phyloP scores from a whole-genome alignment of 352 stramenopile genomes.

The Globisporangium paddicum region DNA sequence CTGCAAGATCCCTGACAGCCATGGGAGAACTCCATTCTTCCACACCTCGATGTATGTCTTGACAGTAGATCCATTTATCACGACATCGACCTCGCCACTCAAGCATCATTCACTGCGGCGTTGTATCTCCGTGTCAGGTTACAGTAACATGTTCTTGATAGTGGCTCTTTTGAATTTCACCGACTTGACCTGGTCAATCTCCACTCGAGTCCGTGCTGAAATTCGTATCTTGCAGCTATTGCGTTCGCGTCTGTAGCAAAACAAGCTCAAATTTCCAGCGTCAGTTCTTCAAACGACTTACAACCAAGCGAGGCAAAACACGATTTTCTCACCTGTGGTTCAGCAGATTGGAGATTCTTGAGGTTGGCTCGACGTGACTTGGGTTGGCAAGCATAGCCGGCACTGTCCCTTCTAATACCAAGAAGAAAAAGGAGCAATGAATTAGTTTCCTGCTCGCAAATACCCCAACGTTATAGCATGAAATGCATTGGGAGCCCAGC shows the following conservation, averaged over 20 bases:
- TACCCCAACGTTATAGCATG: not conserved
- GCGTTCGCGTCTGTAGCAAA: not conserved
- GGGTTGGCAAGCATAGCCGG: not conserved
- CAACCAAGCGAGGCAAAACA: not conserved
- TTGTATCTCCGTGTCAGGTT: not conserved
- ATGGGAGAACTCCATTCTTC: no score
- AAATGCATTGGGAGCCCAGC: not conserved
- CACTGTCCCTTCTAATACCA: not conserved
- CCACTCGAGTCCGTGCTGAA: not conserved
- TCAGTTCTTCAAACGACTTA: not conserved
- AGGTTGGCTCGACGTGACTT: not conserved
- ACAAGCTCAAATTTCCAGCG: not conserved
- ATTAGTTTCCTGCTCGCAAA: not conserved
- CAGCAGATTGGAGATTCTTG: not conserved
- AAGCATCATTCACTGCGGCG: not conserved
- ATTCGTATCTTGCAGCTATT: not conserved
- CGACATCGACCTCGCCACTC: no score
- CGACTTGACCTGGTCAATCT: not conserved
- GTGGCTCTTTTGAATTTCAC: not conserved
- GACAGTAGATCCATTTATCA: no score
- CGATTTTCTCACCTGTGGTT: not conserved
- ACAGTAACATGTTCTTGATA: not conserved
- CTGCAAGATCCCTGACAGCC: no score
- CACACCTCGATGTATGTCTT: no score
- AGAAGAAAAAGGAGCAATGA: not conserved